phyloP scores from a whole-genome alignment of 2,329 filamentous ascomycete genomes.

The Penicillium sumatraense region DNA sequence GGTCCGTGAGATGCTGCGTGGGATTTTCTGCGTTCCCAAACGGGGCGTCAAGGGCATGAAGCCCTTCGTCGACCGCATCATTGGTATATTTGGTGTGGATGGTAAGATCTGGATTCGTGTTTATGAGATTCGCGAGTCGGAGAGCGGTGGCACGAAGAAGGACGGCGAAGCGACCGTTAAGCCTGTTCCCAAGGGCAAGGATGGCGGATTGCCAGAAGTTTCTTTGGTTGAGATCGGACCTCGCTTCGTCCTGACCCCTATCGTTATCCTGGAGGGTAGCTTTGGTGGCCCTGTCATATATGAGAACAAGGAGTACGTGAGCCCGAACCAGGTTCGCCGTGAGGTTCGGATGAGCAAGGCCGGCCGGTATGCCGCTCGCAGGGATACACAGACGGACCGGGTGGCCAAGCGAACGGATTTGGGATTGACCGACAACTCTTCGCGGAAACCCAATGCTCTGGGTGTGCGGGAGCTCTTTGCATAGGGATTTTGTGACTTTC shows the following conservation, averaged over 20 bases:
- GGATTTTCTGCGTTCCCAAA: conserved; percentile 90
- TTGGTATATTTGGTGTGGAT: conserved; percentile 87
- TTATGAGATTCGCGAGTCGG: conserved; percentile 89
- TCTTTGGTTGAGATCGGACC: conserved; percentile 91
- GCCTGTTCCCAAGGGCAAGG: conserved; percentile 49
- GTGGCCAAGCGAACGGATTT: conserved; percentile 76
- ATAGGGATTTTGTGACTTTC: conserved; percentile 43
- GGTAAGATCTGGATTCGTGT: conserved; percentile 96
- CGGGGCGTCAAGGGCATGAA: conserved; percentile 82
- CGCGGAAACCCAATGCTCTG: conserved; percentile 68
- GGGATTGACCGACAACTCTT: conserved; percentile 69
- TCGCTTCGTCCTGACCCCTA: conserved; percentile 88
- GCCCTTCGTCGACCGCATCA: conserved; percentile 94
- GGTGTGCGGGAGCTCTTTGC: conserved; percentile 76
- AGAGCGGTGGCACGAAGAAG: conserved; percentile 58
- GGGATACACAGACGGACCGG: conserved; percentile 74
- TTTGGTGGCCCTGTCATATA: conserved; percentile 97
- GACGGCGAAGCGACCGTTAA: conserved; percentile 47
- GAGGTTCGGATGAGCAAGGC: conserved; percentile 80
- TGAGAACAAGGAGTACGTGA: conserved; percentile 97
- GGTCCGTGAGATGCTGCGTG: conserved; percentile 85
- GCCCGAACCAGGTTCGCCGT: conserved; percentile 88
- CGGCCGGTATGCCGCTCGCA: conserved; percentile 74
- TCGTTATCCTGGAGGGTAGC: conserved; percentile 91
- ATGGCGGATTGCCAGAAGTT: conserved; percentile 69